These are phyloP conservation scores for Solanum pimpinellifolium DNA, from an alignment of 257 asterid genomes.

Conservation along the genomic window DNA sequence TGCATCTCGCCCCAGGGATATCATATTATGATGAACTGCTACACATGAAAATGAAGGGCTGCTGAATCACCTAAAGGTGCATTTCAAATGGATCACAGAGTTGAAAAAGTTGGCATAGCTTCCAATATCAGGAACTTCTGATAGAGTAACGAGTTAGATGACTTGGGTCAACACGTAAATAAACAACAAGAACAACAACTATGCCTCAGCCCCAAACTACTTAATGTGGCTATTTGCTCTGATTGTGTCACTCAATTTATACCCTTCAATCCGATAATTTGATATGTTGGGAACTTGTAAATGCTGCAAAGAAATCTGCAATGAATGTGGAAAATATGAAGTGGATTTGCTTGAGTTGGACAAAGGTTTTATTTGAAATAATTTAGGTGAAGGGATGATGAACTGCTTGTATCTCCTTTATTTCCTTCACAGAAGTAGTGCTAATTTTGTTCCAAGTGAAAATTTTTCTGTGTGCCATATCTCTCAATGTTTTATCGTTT, in stretches of 20 bases:
- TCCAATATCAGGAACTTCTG: not conserved
- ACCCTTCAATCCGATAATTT: not conserved
- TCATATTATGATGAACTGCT: not conserved
- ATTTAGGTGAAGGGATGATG: not conserved
- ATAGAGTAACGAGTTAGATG: not conserved
- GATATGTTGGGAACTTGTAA: not conserved
- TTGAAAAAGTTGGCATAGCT: not conserved
- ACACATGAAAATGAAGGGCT: not conserved
- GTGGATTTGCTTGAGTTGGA: not conserved
- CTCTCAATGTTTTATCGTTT: not conserved
- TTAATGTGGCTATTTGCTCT: not conserved
- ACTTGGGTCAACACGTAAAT: not conserved
- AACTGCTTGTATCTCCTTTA: not conserved
- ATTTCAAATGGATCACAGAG: not conserved
- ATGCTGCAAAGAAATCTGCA: not conserved
- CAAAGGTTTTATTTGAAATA: not conserved
- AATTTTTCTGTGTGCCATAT: not conserved
- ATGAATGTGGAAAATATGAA: not conserved
- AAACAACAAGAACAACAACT: not conserved
- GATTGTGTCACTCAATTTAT: not conserved
- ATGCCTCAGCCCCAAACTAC: not conserved
- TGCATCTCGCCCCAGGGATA: not conserved
- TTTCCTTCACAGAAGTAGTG: not conserved
- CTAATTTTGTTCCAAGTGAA: not conserved
- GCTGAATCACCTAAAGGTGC: not conserved